Conservation (phyloP, 805 yeast genomes). For the Kuraishia molischiana region DNA sequence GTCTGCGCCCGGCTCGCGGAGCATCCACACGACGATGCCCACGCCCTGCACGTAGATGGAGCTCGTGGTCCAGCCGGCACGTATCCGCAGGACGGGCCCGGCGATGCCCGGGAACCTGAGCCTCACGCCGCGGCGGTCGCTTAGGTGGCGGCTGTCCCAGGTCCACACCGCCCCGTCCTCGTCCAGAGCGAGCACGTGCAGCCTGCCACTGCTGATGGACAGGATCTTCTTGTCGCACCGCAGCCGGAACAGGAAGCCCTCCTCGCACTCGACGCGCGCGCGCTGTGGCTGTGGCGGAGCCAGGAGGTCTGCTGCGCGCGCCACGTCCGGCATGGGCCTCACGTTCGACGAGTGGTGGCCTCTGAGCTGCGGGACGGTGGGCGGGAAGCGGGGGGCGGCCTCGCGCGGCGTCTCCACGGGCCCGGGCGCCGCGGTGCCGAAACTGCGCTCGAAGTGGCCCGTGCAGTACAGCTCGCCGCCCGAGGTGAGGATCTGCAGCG, state of each 20-base stretch:
- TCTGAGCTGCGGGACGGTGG: background rate
- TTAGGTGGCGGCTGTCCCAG: constrained; percentile 42
- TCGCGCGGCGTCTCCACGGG: no score
- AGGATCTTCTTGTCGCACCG: constrained; percentile 22
- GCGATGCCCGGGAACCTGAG: constrained; percentile 25
- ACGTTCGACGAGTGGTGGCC: background rate
- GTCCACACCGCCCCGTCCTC: constrained; percentile 37
- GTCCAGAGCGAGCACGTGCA: constrained; percentile 55
- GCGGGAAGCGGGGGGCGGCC: constrained; percentile 8
- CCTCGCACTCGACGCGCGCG: background rate
- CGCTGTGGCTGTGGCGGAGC: background rate
- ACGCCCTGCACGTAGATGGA: constrained; percentile 35
- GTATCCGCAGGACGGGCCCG: constrained; percentile 27
- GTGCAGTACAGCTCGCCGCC: constrained; percentile 47
- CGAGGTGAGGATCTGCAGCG: constrained; percentile 46
- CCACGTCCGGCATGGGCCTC: constrained; percentile 2
- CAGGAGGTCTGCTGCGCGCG: background rate
- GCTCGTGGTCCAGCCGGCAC: constrained; percentile 62
- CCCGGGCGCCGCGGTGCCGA: constrained; percentile 28
- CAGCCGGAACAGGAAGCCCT: constrained; percentile 2
- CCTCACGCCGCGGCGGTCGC: constrained; percentile 28
- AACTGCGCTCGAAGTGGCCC: constrained; percentile 34
- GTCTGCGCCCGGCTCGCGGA: constrained; percentile 19
- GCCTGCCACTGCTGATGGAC: constrained; percentile 51
- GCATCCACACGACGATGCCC: constrained; percentile 54